These are phyloP conservation scores for Sextonia rubra DNA, from an alignment of 164 flowering plant species.

Conservation along the genomic window DNA sequence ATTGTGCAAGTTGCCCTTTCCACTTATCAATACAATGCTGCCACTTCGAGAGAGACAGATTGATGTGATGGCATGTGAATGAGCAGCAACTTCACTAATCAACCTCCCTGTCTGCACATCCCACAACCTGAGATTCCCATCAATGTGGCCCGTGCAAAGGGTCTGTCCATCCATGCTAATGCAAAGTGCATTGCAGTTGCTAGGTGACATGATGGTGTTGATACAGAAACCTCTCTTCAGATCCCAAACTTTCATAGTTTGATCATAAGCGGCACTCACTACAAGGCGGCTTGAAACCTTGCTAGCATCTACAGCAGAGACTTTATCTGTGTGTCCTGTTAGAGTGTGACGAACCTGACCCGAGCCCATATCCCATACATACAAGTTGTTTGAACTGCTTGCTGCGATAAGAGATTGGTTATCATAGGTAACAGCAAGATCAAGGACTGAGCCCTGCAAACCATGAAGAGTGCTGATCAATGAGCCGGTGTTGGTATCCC, in stretches of 20 bases:
- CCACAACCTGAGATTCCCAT: conserved; percentile 89
- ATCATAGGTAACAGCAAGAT: conserved; percentile 73
- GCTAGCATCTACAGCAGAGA: conserved; percentile 83
- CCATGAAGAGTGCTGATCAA: conserved; percentile 53
- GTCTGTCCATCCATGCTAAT: conserved; percentile 80
- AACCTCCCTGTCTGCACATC: conserved; percentile 71
- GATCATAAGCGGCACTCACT: conserved; percentile 91
- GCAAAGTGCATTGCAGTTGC: conserved; percentile 87
- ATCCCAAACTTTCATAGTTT: conserved; percentile 91
- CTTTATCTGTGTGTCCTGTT: conserved; percentile 90
- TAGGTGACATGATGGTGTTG: conserved; percentile 67
- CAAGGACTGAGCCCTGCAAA: conserved; percentile 85
- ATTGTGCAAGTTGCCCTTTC: conserved; percentile 88
- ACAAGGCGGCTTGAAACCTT: conserved; percentile 62
- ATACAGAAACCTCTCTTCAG: conserved; percentile 76
- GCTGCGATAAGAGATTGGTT: conserved; percentile 79
- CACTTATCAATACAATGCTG: conserved; percentile 62
- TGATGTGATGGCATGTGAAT: conserved; percentile 76
- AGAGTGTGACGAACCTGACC: conserved; percentile 81
- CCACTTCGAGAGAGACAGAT: conserved; percentile 70
- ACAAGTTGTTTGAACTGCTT: conserved; percentile 81
- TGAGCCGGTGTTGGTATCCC: conserved; percentile 77
- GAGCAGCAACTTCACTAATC: conserved; percentile 86
- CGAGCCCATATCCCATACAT: conserved; percentile 73
- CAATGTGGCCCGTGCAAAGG: conserved; percentile 88